phyloP scores from a whole-genome alignment of 78 protist species.

The Monosiga brevicollis region DNA sequence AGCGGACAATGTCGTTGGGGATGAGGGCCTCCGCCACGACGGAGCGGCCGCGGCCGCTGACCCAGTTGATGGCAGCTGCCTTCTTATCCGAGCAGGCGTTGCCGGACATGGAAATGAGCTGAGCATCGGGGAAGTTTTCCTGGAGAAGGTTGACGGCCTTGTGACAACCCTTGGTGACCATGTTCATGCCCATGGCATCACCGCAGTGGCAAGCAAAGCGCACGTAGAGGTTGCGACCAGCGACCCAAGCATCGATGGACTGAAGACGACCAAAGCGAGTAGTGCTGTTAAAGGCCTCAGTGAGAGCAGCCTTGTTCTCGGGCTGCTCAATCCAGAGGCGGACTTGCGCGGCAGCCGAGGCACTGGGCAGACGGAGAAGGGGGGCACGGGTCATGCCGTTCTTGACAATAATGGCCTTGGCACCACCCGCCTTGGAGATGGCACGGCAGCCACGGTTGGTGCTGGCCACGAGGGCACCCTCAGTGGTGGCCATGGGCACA shows the following conservation, averaged over 20 bases:
- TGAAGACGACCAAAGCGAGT: conserved; percentile 43
- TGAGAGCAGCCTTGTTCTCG: not conserved
- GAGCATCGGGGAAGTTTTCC: conserved; percentile 36
- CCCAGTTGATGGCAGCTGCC: conserved; percentile 79
- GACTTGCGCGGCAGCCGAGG: conserved; percentile 24
- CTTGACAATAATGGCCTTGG: not conserved
- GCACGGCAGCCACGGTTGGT: conserved; percentile 67
- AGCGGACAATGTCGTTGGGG: conserved; percentile 43
- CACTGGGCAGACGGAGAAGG: conserved; percentile 23
- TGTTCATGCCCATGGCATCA: conserved; percentile 95
- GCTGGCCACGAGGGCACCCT: conserved; percentile 72
- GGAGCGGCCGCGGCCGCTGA: conserved; percentile 86
- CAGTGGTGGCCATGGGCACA: conserved; percentile 87
- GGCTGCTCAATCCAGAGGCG: conserved; percentile 23
- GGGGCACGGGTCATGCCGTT: conserved; percentile 87
- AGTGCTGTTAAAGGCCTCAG: conserved; percentile 39
- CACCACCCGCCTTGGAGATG: conserved; percentile 30
- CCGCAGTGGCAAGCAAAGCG: conserved; percentile 63
- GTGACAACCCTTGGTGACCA: conserved; percentile 71
- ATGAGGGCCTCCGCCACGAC: conserved; percentile 82
- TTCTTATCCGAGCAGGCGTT: conserved; percentile 85
- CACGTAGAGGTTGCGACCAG: conserved; percentile 48
- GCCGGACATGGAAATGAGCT: conserved; percentile 43
- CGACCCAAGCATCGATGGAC: conserved; percentile 2
- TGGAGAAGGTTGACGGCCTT: conserved; percentile 24